Percentiles rank a stretch among this genome's conserved stretches.
These are phyloP conservation scores for Saccharomyces hybrid DNA, from an alignment of 1,139 yeast genomes.

Conservation along the genomic window DNA sequence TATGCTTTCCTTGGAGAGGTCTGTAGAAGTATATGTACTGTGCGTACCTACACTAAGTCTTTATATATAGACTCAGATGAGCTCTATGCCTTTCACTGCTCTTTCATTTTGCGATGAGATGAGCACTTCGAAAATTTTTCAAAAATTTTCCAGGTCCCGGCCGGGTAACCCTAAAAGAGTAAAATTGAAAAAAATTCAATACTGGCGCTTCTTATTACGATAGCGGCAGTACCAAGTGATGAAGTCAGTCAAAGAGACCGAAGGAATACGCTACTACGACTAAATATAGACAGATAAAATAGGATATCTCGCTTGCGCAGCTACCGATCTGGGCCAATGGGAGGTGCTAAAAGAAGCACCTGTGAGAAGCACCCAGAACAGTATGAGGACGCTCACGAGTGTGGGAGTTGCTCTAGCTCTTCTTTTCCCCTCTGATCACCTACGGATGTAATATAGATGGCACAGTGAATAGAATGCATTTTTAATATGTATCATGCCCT, in stretches of 20 bases:
- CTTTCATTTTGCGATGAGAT: conserved; percentile 6
- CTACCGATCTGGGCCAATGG: conserved; percentile 26
- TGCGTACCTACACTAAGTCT: neutral
- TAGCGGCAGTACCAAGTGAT: too few species aligned
- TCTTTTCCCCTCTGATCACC: conserved; percentile 34
- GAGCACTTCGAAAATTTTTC: conserved; percentile 4
- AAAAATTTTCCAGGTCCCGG: neutral
- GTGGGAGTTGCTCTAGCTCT: conserved; percentile 24
- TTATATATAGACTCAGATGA: neutral
- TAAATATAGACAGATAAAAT: neutral
- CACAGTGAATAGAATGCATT: conserved; percentile 33
- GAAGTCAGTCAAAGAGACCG: too few species aligned
- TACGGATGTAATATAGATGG: conserved; percentile 24
- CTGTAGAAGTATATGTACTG: neutral
- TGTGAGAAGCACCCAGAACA: conserved; percentile 18
- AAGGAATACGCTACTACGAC: neutral
- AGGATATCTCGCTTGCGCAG: conserved; percentile 28
- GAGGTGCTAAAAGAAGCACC: neutral
- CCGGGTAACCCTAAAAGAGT: neutral
- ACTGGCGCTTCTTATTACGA: too few species aligned
- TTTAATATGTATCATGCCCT: conserved; percentile 23
- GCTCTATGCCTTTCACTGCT: neutral
- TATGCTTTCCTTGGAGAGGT: neutral
- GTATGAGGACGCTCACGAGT: conserved; percentile 32
- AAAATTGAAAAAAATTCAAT: too few species aligned